These are phyloP conservation scores for Penicillium atrosanguineum DNA, from an alignment of 495 filamentous ascomycete species.

Conservation along the genomic window DNA sequence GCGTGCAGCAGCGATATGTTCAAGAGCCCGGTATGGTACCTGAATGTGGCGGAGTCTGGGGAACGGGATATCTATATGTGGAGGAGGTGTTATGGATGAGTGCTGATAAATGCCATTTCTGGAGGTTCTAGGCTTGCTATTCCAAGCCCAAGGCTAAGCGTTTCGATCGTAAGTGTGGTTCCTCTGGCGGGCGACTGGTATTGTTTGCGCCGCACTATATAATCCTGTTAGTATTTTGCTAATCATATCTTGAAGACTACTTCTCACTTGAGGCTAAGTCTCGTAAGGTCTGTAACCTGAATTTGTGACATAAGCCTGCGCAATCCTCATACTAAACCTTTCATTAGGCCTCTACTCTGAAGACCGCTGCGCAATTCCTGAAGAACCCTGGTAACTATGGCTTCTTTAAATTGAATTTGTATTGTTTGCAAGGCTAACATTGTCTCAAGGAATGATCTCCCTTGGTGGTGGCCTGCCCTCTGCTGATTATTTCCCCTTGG, in stretches of 20 bases:
- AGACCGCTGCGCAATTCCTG: slow-evolving; percentile 72
- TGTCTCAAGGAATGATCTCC: slow-evolving; percentile 61
- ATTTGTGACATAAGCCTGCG: not conserved
- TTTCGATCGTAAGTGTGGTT: slow-evolving; percentile 71
- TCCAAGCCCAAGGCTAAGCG: slow-evolving; percentile 77
- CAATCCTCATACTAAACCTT: not conserved
- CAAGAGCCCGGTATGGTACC: slow-evolving; percentile 61
- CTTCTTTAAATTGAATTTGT: not conserved
- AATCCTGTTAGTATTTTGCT: not conserved
- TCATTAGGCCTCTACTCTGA: slow-evolving; percentile 61
- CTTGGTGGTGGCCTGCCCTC: slow-evolving; percentile 91
- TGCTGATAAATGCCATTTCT: slow-evolving; percentile 3
- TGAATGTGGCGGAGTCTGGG: not conserved
- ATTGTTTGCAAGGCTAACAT: not conserved
- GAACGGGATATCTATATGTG: not conserved
- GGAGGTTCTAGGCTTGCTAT: slow-evolving; percentile 38
- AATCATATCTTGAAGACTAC: slow-evolving; percentile 20
- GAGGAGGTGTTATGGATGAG: not conserved
- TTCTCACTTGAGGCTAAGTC: slow-evolving; percentile 42
- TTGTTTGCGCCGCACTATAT: not conserved
- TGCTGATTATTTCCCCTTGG: slow-evolving; percentile 84
- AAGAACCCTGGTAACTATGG: slow-evolving; percentile 63
- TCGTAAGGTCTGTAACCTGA: slow-evolving; percentile 29
- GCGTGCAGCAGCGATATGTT: slow-evolving; percentile 77
- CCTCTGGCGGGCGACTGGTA: not conserved